Evolutionary conservation across 176 grass and related monocot genomes (phyloP), one percentile per base, ranked within the genome.

Genomic region (Musa itinerans): DNA sequence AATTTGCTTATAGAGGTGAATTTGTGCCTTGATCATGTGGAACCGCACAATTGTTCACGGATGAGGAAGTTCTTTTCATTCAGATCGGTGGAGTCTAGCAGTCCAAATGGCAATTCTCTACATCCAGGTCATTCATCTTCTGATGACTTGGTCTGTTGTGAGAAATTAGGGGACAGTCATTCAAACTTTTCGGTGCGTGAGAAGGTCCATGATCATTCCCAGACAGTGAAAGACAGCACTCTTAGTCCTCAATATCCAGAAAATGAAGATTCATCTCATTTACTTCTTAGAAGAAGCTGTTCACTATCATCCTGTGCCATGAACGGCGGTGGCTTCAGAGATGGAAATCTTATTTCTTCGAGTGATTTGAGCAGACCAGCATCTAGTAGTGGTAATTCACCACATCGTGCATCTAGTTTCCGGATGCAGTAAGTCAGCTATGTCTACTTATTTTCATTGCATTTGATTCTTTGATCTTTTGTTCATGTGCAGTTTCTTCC

Each of bases 261-360:
- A 49, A 74, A 66, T 50, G 79, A 84, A 27, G 78, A 84, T 73
- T 70, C 76, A 24, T 75, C 92, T 59, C 26, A 57, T 74, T 81
- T 81, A 12, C 83, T 73, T 75, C 81, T 82, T 73, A 76, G 85
- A 78, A 86, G 92, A 59, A 86, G 75, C 68, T 59, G 56, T 70
- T 95, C 92, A 10, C 84, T 84, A 25, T 83, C 85, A 63, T 84
- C 82, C 48, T 50, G 74, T 15, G 54, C 78, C 65, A 78, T 72
- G 49, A 72, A 86, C 22, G 51, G 26, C 22, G 25, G 26, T 65
- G 58, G 72, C n/a, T 82, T 82, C 52, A 76, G 81, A 78, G 88
- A 84, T 72, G 72, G 73, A 11, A 81, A 73, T 57, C 53, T 82
- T 59, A 34, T 53, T 71, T 73, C 23, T 54, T 27, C 3, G 12